Conservation (phyloP, 768 basidiomycete species). For the Arthromyces matolae region DNA sequence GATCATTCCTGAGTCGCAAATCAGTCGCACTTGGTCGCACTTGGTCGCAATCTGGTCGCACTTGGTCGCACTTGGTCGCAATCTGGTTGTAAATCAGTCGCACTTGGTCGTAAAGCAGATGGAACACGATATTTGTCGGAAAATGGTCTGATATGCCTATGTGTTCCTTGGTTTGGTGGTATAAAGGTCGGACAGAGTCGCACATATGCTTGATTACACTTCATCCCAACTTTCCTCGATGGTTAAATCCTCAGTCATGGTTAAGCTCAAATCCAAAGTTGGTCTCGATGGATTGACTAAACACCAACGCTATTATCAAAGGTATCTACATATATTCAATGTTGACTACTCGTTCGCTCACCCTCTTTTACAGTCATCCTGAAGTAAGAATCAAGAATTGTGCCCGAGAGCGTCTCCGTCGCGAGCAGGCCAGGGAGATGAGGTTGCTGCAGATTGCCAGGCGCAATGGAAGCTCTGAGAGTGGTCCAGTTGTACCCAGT, state of each 20-base stretch:
- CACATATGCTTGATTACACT: not conserved
- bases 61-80: not conserved
- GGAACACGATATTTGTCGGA: too few species aligned
- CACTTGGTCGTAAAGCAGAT: too few species aligned
- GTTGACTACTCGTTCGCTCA: not conserved
- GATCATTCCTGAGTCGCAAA: too few species aligned
- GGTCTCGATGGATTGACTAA: constrained; percentile 1
- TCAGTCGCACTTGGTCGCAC: too few species aligned
- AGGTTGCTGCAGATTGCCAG: too few species aligned
- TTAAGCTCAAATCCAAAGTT: too few species aligned
- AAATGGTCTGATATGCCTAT: not conserved
- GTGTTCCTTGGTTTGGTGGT: not conserved
- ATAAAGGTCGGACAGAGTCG: not conserved
- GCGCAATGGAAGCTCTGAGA: too few species aligned
- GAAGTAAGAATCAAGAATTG: constrained; percentile 1
- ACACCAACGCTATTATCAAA: constrained; percentile 1
- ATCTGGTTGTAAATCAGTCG: not conserved
- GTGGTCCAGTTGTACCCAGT: too few species aligned
- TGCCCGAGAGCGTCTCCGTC: not conserved
- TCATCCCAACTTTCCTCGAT: not conserved
- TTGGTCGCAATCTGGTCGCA: not conserved
- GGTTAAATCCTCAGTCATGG: not conserved
- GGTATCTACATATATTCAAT: not conserved
- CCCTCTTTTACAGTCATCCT: not conserved
- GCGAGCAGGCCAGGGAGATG: not conserved